These are phyloP conservation scores for Fusarium sp. DNA, from an alignment of 2,329 filamentous ascomycete species.

Conservation along the genomic window DNA sequence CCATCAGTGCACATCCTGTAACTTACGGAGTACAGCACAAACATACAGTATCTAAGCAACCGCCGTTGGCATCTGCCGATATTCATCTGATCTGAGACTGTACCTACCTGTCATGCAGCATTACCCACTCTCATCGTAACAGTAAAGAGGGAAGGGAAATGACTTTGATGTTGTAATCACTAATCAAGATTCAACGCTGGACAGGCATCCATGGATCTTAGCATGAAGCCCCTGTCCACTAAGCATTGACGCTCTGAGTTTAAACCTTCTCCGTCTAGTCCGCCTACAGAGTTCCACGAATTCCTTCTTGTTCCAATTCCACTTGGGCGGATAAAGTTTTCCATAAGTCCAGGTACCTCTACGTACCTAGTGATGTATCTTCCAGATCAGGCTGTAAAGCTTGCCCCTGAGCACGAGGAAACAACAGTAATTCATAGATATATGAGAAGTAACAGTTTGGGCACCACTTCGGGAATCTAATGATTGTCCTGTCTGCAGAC, in stretches of 20 bases:
- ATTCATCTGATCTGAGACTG: slow-evolving; percentile 10
- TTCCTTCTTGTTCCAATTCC: not conserved
- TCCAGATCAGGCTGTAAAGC: not conserved
- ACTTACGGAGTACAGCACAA: not conserved
- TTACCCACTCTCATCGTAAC: slow-evolving; percentile 21
- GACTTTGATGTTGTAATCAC: not conserved
- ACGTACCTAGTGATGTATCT: not conserved
- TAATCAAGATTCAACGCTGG: not conserved
- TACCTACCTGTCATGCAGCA: slow-evolving; percentile 7
- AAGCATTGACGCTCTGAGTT: not conserved
- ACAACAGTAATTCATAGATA: not conserved
- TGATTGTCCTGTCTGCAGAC: not conserved
- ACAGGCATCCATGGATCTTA: not conserved
- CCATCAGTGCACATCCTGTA: slow-evolving; percentile 1
- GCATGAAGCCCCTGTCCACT: slow-evolving; percentile 6
- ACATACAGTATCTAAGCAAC: not conserved
- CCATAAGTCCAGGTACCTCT: not conserved
- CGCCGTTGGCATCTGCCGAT: slow-evolving; percentile 18
- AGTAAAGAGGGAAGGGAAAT: slow-evolving; percentile 5
- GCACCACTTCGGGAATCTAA: not conserved
- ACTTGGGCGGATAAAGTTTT: not conserved
- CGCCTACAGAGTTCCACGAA: not conserved
- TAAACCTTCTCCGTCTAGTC: not conserved
- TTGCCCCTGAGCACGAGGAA: not conserved
- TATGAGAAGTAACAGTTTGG: not conserved